Base-by-base conservation (phyloP, 2,329 filamentous ascomycete genomes). In the Incumbomyces delicatus region DNA sequence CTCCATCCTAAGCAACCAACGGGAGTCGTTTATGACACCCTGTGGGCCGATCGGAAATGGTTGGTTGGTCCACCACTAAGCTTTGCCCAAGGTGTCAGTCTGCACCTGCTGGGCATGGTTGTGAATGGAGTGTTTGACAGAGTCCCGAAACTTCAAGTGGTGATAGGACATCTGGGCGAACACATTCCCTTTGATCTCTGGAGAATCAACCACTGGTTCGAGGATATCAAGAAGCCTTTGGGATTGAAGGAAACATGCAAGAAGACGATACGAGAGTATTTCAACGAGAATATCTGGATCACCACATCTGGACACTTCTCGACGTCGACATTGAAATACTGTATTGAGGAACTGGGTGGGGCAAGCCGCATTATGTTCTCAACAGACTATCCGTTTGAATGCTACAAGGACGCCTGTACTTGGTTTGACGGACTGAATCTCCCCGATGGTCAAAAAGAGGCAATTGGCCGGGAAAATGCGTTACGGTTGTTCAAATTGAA, bases 401-500 rank as follows among this genome's bases (percentile, higher is more conserved):
- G 40, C 13, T 56, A 56, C 43, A 41, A 50, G 20, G 53, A 59
- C 47, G 57, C 49, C 2, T 59, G 57, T 34, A 50, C 47, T 12
- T 59, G 57, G 57, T 59, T 52, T 17, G 57, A 59, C 48, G 49
- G 53, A 29, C 44, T 50, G 16, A 48, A 51, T 51, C 63, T 80
- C 27, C 68, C 57, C 0, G 59, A 63, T 20, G 68, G 74, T 40
- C 67, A 75, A 43, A 64, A 75, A 54, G 68, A 72, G 41, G 63
- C 60, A 36, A 70, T 78, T 54, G 69, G 65, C 0, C 72, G 67
- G 58, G 61, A 61, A 46, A 78, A 78, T 62, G 74, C 74, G 4
- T 68, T 73, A 55, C 65, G 58, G 34, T 55, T 77, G 53, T 60
- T 77, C 35, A 55, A 51, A 32, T 29, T 53, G 22, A 27, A 27